Conservation (phyloP, 2,329 filamentous ascomycete species). For the Chaetomium sp. region DNA sequence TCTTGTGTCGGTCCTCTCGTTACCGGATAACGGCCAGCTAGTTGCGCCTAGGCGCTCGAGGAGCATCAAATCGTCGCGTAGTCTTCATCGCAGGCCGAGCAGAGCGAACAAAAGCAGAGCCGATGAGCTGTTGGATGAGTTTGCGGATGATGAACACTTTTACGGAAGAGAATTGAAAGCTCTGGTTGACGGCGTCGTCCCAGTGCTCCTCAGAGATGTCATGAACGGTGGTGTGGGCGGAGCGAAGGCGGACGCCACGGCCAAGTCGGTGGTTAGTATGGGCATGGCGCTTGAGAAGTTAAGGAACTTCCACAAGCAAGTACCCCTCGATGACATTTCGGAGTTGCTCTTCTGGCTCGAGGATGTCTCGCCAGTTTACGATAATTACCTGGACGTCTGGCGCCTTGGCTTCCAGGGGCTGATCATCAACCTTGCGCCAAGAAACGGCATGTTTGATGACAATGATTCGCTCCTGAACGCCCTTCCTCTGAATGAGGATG, state of each 20-base stretch:
- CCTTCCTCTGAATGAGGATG: conserved; percentile 63
- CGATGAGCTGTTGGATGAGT: conserved; percentile 75
- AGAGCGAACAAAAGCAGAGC: conserved; percentile 68
- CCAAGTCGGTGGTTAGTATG: conserved; percentile 91
- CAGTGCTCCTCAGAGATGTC: conserved; percentile 84
- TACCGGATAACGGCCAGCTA: conserved; percentile 60
- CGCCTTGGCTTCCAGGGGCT: conserved; percentile 92
- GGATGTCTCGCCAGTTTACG: conserved; percentile 75
- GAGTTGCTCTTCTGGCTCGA: conserved; percentile 80
- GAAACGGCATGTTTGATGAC: conserved; percentile 55
- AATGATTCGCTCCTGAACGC: conserved; percentile 62
- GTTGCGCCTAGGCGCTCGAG: conserved; percentile 57
- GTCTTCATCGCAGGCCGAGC: conserved; percentile 73
- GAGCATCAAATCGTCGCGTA: conserved; percentile 75
- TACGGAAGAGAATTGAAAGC: conserved; percentile 92
- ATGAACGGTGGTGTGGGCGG: conserved; percentile 65
- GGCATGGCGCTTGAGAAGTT: conserved; percentile 85
- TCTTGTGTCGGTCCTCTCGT: conserved; percentile 86
- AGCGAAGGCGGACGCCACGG: conserved; percentile 61
- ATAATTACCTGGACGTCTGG: conserved; percentile 86
- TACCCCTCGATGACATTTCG: conserved; percentile 72
- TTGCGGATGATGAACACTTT: conserved; percentile 79
- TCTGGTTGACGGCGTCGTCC: conserved; percentile 91
- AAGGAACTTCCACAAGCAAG: conserved; percentile 75
- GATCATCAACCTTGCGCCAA: conserved; percentile 86